These are phyloP conservation scores for Fragilaria crotonensis DNA, from an alignment of 108 stramenopile species.

Conservation along the genomic window DNA sequence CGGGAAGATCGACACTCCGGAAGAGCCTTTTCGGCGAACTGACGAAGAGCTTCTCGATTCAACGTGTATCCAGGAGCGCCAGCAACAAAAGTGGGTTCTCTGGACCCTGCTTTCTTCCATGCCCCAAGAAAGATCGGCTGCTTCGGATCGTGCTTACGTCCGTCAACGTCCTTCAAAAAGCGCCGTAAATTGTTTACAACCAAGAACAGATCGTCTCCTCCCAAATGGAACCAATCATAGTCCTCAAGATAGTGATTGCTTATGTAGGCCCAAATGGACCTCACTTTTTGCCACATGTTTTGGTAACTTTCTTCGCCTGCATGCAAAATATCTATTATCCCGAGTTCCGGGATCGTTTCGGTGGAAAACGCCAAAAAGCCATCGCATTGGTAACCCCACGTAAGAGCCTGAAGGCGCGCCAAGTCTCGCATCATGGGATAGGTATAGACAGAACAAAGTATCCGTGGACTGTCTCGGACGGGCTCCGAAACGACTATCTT, in stretches of 20 bases:
- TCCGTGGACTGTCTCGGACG: background rate
- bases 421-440: slow-evolving; percentile 16
- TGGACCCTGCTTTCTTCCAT: background rate
- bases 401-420: slow-evolving; percentile 7
- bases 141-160: background rate
- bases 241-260: slow-evolving; percentile 53
- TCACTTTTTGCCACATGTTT: slow-evolving; percentile 90
- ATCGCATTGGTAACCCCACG: slow-evolving; percentile 65
- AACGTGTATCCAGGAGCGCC: slow-evolving; percentile 41
- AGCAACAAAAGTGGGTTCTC: background rate
- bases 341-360: slow-evolving; percentile 36
- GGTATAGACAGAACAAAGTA: slow-evolving; percentile 22
- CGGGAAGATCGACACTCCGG: slow-evolving; percentile 1
- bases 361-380: slow-evolving; percentile 73
- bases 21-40: slow-evolving; percentile 6
- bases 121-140: slow-evolving; percentile 2
- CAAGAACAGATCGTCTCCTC: slow-evolving; percentile 65
- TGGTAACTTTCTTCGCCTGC: slow-evolving; percentile 59
- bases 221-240: slow-evolving; percentile 75
- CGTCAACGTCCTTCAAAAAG: background rate
- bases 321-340: slow-evolving; percentile 54
- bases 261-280: slow-evolving; percentile 71
- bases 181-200: slow-evolving; percentile 25
- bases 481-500: slow-evolving; percentile 10
- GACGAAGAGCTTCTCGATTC: slow-evolving; percentile 26